Percentiles rank a stretch among this genome's conserved stretches.
phyloP scores from a whole-genome alignment of 1,139 yeast genomes.

The Taiozyma sp. region DNA sequence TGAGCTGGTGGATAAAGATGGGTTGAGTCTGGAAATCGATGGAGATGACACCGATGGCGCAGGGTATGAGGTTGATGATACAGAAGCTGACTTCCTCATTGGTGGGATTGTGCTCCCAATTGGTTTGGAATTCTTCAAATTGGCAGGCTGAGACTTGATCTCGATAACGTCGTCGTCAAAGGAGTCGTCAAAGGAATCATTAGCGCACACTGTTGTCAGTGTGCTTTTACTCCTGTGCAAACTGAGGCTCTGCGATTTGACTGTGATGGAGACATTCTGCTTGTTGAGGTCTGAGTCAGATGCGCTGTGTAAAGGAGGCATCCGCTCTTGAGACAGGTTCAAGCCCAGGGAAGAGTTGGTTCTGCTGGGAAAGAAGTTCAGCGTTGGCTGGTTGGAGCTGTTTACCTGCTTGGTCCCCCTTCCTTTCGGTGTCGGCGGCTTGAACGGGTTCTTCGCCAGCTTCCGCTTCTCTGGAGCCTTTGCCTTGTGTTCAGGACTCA shows the following conservation, averaged over 20 bases:
- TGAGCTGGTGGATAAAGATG: neutral
- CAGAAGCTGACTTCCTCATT: neutral
- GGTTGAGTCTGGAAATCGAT: neutral
- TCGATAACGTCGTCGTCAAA: conserved; percentile 9
- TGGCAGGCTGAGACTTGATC: conserved; percentile 4
- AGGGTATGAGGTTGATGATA: neutral
- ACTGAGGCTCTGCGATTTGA: neutral
- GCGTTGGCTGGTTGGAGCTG: conserved; percentile 2
- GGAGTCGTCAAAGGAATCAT: conserved; percentile 5
- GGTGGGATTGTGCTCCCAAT: conserved; percentile 6
- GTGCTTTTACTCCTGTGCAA: conserved; percentile 1
- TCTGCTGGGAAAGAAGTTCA: conserved; percentile 7
- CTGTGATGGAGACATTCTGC: neutral
- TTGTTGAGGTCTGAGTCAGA: neutral
- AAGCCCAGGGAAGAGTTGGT: neutral
- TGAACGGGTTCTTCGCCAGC: neutral
- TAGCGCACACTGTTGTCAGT: conserved; percentile 1
- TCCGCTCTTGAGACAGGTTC: neutral
- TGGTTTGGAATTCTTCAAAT: conserved; percentile 17
- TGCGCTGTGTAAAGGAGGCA: neutral
- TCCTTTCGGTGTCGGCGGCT: neutral
- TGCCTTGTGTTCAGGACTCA: neutral
- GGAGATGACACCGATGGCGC: neutral
- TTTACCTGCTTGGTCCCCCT: neutral
- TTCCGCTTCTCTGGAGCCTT: neutral